Conservation (phyloP, 306 rosid genomes). For the Casuarina glauca region DNA sequence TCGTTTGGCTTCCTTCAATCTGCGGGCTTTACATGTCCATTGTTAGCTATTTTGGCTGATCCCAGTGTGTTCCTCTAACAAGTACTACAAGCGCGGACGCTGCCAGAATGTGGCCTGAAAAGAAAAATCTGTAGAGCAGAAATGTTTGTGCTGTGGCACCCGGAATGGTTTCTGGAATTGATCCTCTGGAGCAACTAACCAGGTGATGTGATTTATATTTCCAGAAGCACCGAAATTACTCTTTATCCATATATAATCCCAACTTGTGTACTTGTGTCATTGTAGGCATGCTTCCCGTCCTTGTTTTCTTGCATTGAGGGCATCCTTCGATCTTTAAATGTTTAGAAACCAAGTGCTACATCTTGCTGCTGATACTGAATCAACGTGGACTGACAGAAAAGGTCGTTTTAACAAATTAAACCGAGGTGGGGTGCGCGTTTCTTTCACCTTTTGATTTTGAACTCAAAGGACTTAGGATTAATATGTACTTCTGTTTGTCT, state of each 20-base stretch:
- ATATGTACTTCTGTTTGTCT: not conserved
- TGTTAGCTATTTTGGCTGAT: constrained; percentile 19
- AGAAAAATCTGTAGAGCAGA: constrained; percentile 59
- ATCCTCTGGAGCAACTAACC: constrained; percentile 65
- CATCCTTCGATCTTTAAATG: not conserved
- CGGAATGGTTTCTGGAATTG: constrained; percentile 67
- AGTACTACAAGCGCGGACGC: constrained; percentile 57
- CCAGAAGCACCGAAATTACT: constrained; percentile 28
- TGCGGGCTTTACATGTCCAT: constrained; percentile 2
- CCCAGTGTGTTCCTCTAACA: constrained; percentile 72
- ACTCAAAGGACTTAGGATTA: not conserved
- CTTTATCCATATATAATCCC: not conserved
- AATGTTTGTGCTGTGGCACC: constrained; percentile 68
- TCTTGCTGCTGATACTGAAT: constrained; percentile 61
- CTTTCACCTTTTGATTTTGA: not conserved
- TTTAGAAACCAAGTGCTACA: constrained; percentile 50
- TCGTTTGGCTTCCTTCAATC: not conserved
- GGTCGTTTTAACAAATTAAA: constrained; percentile 54
- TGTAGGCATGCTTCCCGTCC: constrained; percentile 72
- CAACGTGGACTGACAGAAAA: constrained; percentile 54
- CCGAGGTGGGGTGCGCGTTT: constrained; percentile 44
- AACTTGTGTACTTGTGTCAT: not conserved
- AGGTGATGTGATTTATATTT: constrained; percentile 80
- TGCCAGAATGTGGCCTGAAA: constrained; percentile 62
- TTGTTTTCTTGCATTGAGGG: constrained; percentile 10